Conservation (phyloP, 495 filamentous ascomycete genomes). For the Annulohypoxylon stygium region DNA sequence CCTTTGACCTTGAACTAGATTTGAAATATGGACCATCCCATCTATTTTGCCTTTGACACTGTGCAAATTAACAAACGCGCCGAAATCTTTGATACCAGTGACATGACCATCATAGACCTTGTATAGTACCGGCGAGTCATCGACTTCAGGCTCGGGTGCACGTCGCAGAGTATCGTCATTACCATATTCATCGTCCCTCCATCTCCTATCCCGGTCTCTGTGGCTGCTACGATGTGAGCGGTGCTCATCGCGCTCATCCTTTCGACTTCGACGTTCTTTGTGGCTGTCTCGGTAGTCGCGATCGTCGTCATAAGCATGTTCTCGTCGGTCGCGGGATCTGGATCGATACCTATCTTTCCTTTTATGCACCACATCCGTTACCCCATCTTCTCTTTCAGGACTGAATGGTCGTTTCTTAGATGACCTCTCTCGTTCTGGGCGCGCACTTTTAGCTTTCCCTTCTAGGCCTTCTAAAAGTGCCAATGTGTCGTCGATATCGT, state of each 20-base stretch:
- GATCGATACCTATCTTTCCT: conserved; percentile 60
- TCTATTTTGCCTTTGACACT: conserved; percentile 90
- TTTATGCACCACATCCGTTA: conserved; percentile 48
- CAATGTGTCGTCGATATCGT: conserved; percentile 93
- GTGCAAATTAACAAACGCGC: conserved; percentile 92
- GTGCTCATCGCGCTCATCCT: conserved; percentile 74
- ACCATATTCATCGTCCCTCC: conserved; percentile 59
- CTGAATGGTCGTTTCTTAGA: conserved; percentile 79
- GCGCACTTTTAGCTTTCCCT: conserved; percentile 66
- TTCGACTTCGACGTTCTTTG: conserved; percentile 59
- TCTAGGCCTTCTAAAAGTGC: conserved; percentile 89
- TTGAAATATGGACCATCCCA: conserved; percentile 95
- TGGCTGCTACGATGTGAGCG: conserved; percentile 62
- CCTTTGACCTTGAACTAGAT: conserved; percentile 86
- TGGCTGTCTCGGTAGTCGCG: conserved; percentile 45
- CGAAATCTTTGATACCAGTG: conserved; percentile 94
- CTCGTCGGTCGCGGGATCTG: conserved; percentile 58
- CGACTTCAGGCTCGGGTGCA: conserved; percentile 79
- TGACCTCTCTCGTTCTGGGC: conserved; percentile 52
- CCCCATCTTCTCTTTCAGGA: conserved; percentile 71
- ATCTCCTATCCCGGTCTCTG: conserved; percentile 55
- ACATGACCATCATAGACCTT: conserved; percentile 93
- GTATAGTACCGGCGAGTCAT: conserved; percentile 83
- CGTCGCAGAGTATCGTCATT: conserved; percentile 75
- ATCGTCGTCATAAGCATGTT: conserved; percentile 56